Conservation (phyloP, 768 basidiomycete genomes). For the Rhodotorula sphaerocarpa region DNA sequence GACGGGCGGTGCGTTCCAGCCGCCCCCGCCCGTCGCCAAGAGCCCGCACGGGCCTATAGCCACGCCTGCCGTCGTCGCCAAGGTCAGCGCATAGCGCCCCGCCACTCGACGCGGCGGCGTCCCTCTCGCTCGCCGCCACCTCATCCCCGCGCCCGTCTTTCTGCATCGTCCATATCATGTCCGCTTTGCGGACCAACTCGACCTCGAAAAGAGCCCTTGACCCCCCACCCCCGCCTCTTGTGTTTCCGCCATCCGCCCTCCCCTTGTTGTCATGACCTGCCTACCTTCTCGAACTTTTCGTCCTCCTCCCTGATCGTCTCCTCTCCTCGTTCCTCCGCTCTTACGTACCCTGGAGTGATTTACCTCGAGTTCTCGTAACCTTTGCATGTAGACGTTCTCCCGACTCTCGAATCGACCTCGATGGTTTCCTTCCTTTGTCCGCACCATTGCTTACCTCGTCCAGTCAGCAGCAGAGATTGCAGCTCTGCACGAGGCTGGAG, state of each 20-base stretch:
- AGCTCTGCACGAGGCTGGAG: too few species aligned
- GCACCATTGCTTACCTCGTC: too few species aligned
- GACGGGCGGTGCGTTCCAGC: constrained; percentile 11
- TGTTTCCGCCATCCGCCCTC: not conserved
- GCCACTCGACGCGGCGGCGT: too few species aligned
- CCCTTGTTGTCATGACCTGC: not conserved
- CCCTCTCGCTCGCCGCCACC: not conserved
- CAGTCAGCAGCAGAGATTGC: too few species aligned
- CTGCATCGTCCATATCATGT: not conserved
- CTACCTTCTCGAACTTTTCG: not conserved
- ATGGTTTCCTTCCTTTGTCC: too few species aligned
- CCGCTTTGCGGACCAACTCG: too few species aligned
- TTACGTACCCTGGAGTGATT: too few species aligned
- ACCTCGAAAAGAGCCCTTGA: not conserved
- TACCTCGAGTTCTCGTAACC: too few species aligned
- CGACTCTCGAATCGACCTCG: too few species aligned
- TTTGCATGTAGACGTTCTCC: too few species aligned
- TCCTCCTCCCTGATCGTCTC: not conserved
- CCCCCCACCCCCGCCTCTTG: too few species aligned
- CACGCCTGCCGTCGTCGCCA: not conserved
- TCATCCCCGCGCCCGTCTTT: too few species aligned
- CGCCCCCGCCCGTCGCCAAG: constrained; percentile 8
- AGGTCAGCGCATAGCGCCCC: not conserved
- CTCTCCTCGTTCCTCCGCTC: not conserved
- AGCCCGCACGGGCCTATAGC: not conserved